Percentiles rank a stretch among this genome's conserved stretches.
Conservation (phyloP, 176 grass and related monocot genomes). For the Phyllostachys edulis region DNA sequence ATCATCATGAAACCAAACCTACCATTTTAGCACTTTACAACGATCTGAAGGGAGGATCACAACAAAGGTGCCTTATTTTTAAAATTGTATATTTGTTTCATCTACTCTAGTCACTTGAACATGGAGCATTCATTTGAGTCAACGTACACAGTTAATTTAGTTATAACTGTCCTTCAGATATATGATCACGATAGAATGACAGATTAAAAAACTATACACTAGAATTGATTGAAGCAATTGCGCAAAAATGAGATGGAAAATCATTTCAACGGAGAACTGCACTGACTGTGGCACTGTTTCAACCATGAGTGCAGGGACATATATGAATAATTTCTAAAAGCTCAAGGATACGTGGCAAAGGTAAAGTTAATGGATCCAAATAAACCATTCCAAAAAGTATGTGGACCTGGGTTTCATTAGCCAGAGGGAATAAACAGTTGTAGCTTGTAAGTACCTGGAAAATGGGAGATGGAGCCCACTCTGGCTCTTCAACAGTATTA, state of each 20-base stretch:
- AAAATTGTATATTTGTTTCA: slow-evolving; percentile 4
- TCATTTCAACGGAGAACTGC: background rate
- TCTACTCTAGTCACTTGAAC: background rate
- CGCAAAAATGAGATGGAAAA: background rate
- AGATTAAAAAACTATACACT: background rate
- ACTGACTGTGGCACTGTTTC: background rate
- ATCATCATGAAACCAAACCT: slow-evolving; percentile 10
- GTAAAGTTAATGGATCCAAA: slow-evolving; percentile 11
- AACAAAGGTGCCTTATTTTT: background rate
- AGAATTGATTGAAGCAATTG: background rate
- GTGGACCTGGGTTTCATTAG: background rate
- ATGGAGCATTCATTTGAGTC: background rate
- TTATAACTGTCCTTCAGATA: background rate
- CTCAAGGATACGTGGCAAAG: background rate
- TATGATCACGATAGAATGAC: background rate
- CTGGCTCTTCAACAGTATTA: slow-evolving; percentile 66
- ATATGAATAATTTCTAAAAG: background rate
- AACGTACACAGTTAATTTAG: slow-evolving; percentile 8
- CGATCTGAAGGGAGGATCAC: background rate
- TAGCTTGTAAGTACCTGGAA: slow-evolving; percentile 72
- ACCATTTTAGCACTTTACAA: slow-evolving; percentile 13
- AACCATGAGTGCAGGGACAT: background rate
- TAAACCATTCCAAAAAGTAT: background rate
- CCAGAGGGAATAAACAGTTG: slow-evolving; percentile 10
- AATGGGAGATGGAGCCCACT: slow-evolving; percentile 79